Evolutionary conservation across 306 rosid species (phyloP).

Genomic region (Medicago arabica): DNA sequence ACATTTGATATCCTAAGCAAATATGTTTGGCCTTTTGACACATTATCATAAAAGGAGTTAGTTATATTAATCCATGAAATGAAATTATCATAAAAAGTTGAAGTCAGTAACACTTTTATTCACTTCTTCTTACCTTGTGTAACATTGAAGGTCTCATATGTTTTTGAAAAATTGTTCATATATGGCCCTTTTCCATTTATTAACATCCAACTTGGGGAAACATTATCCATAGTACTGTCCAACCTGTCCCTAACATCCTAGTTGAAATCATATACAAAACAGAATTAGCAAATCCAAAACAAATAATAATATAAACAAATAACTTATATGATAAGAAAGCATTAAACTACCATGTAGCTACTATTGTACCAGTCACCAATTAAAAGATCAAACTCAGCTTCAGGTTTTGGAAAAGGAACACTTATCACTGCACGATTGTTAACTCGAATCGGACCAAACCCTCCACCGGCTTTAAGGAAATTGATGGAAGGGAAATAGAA

Average conservation of each 20-base stretch:
- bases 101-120: conserved; percentile 3
- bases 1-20: conserved; percentile 88
- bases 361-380: conserved; percentile 78
- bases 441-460: conserved; percentile 75
- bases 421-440: conserved; percentile 59
- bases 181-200: conserved; percentile 79
- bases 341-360: conserved; percentile 65
- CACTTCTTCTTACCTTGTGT: conserved; percentile 62
- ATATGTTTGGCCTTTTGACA: conserved; percentile 71
- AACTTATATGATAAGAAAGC: background rate
- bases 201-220: conserved; percentile 58
- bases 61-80: background rate
- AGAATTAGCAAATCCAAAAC: conserved; percentile 2
- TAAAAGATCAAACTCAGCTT: conserved; percentile 78
- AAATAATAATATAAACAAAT: background rate
- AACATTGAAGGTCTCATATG: conserved; percentile 63
- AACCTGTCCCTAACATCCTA: conserved; percentile 56
- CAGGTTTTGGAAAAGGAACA: conserved; percentile 78
- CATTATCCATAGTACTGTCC: conserved; percentile 10
- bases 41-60: conserved; percentile 32
- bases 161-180: conserved; percentile 41
- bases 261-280: conserved; percentile 28
- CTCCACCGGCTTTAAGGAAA: conserved; percentile 85
- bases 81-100: conserved; percentile 21
- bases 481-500: conserved; percentile 83